Evolutionary conservation across 176 grass and related monocot species (phyloP), one percentile per base, ranked within the genome.

Genomic region (Microstegium vimineum): DNA sequence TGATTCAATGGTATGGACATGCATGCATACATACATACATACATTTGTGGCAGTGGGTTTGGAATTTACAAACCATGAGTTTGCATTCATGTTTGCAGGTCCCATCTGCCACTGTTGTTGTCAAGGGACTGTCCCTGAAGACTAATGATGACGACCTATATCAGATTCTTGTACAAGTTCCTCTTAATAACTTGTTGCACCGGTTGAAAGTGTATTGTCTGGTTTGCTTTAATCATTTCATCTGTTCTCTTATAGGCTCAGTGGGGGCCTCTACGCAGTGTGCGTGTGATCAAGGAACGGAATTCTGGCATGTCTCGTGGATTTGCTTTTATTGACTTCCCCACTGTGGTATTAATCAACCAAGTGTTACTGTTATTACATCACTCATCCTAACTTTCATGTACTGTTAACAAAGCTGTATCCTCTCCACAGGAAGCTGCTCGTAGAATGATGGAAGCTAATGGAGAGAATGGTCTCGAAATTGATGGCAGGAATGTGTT

Each of bases 281-380:
- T 92, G 43, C 96, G 96, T 38, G 89, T 99, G 70, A 99, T 99
- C 82, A 99, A 90, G 86, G 96, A 99, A 80, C 77, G 96, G 57
- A 89, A 85, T 86, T 93, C 93, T 85, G 93, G 93, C 71, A 42
- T 95, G 35, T 95, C 96, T 23, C 83, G 93, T 20, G 93, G 96
- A 61, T 99, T 95, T 94, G 96, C 96, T 82, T 99, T 99, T 95
- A 91, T 99, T 30, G 96, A 99, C 83, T 95, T 99, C 22, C 91
- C 89, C 73, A 93, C 89, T 60, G 93, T 99, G 92, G 96, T 99
- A 95, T 12, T 80, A 85, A 81, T 68, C 46, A 1, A 85, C 59
- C 54, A 56, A 72, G 5, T 87, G 61, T 70, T n/a, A 76, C 8
- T 86, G 66, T 75, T 81, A 47, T 78, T 12, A 67, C 52, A 71